These are phyloP conservation scores for Psophocarpus tetragonolobus DNA, from an alignment of 306 rosid species.

Conservation along the genomic window DNA sequence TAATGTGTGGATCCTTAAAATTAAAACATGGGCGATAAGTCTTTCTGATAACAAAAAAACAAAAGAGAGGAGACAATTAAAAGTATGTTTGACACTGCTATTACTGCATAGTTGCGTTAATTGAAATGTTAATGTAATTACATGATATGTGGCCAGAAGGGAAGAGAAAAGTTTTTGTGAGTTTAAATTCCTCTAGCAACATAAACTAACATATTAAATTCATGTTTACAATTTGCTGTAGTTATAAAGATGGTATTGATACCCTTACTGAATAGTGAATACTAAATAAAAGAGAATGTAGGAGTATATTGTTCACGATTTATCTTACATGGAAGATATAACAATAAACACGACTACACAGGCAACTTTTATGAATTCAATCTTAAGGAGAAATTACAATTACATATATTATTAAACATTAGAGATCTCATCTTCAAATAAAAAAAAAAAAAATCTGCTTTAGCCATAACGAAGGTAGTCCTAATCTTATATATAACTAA, in stretches of 20 bases:
- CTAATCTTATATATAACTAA: not conserved
- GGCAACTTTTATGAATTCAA: constrained; percentile 14
- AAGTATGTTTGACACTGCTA: too few relatives aligned
- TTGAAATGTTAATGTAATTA: not conserved
- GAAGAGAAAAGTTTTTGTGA: too few relatives aligned
- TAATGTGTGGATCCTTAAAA: not conserved
- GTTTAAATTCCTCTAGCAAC: too few relatives aligned
- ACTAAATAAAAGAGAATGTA: not conserved
- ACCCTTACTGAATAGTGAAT: not conserved
- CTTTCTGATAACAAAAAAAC: too few relatives aligned
- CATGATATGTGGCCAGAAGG: too few relatives aligned
- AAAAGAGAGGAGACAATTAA: too few relatives aligned
- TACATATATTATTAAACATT: too few relatives aligned
- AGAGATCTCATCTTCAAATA: not conserved
- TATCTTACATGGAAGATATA: constrained; percentile 6
- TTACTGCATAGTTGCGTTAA: too few relatives aligned
- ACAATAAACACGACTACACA: not conserved
- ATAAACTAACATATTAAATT: too few relatives aligned
- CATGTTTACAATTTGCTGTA: not conserved
- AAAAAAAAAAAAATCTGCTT: constrained; percentile 16
- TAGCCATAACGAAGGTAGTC: not conserved
- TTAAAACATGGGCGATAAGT: too few relatives aligned
- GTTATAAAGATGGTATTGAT: too few relatives aligned
- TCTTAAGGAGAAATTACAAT: not conserved
- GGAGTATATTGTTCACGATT: not conserved